Percentiles rank a stretch among this genome's conserved stretches.
phyloP scores from a whole-genome alignment of 257 asterid genomes.

The Solanum pimpinellifolium region DNA sequence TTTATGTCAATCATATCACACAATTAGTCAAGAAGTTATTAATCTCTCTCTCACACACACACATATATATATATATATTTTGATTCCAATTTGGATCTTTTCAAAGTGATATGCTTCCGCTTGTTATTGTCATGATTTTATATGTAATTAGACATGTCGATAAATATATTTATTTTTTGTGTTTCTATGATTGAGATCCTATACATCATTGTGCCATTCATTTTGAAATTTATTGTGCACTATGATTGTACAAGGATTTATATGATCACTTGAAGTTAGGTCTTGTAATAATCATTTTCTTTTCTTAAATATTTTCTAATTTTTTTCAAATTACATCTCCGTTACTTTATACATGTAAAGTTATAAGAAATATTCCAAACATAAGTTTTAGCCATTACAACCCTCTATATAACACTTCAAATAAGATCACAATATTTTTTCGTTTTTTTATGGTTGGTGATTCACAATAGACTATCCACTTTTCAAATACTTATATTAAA shows the following conservation, averaged over 20 bases:
- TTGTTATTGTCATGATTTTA: too few relatives aligned
- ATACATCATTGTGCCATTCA: not conserved
- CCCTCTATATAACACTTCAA: not conserved
- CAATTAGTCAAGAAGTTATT: too few relatives aligned
- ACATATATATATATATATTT: too few relatives aligned
- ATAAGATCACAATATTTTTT: not conserved
- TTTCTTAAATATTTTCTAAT: too few relatives aligned
- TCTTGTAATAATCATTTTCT: too few relatives aligned
- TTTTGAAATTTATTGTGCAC: not conserved
- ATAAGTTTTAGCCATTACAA: not conserved
- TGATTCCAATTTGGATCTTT: not conserved
- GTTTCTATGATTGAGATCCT: not conserved
- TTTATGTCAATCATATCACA: not conserved
- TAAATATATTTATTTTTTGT: too few relatives aligned
- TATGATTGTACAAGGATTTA: too few relatives aligned
- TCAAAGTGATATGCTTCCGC: not conserved
- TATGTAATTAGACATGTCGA: not conserved
- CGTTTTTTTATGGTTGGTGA: not conserved
- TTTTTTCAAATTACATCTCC: not conserved
- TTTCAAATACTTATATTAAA: not conserved
- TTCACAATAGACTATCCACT: not conserved
- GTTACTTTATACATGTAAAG: not conserved
- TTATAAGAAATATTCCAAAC: not conserved
- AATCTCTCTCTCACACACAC: too few relatives aligned
- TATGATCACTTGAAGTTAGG: not conserved